These are phyloP conservation scores for Blastomyces parvus DNA, from an alignment of 2,329 filamentous ascomycete species.

Conservation along the genomic window DNA sequence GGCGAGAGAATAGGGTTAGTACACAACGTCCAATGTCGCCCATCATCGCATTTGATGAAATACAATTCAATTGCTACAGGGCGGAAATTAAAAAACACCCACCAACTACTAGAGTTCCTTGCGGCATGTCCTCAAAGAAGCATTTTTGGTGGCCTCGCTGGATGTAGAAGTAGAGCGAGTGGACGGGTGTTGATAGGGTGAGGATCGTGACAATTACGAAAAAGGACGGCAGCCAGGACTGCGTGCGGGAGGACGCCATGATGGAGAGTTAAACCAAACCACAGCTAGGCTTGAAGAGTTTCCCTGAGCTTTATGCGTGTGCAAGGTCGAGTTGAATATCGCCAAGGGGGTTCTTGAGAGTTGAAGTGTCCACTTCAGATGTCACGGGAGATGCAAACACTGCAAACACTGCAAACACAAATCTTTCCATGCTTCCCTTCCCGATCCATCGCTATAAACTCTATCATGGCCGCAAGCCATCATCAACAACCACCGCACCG, in stretches of 20 bases:
- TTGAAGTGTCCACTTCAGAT: constrained; percentile 2
- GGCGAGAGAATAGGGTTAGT: constrained; percentile 11
- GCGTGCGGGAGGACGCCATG: constrained; percentile 31
- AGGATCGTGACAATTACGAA: constrained; percentile 59
- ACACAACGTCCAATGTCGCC: neutral
- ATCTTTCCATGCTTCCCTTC: neutral
- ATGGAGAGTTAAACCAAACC: constrained; percentile 4
- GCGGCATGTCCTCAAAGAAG: constrained; percentile 96
- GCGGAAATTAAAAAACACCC: neutral
- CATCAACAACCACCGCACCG: neutral
- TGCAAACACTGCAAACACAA: neutral
- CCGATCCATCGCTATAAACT: neutral
- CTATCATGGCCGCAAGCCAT: neutral
- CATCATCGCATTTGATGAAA: neutral
- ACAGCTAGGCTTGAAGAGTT: neutral
- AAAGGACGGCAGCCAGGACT: constrained; percentile 34
- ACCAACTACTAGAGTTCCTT: constrained; percentile 92
- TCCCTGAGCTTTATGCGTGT: neutral
- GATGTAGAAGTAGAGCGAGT: constrained; percentile 92
- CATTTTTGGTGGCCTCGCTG: constrained; percentile 80
- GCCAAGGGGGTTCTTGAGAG: neutral
- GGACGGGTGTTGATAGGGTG: constrained; percentile 51
- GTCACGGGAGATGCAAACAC: constrained; percentile 3
- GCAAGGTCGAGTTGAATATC: neutral
- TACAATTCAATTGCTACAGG: neutral